Evolutionary conservation across 2,329 filamentous ascomycete genomes (phyloP), one percentile per base, ranked within the genome.

Genomic region (Pyrenochaeta sp.): DNA sequence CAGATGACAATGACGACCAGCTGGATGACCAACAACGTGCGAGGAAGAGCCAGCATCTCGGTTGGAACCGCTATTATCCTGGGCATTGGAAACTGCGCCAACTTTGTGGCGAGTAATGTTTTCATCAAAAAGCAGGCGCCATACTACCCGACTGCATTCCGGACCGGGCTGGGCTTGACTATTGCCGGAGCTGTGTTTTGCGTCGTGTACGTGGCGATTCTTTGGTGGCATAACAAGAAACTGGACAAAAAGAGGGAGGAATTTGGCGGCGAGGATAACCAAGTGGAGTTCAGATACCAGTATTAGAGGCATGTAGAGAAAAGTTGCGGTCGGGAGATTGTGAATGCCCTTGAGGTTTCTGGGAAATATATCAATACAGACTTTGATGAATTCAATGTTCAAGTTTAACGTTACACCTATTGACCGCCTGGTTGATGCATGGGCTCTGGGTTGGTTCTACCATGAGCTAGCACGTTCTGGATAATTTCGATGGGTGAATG

Each of bases 11-110:
- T 84, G 47, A 77, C 75, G 4, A 62, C 56, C 8, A 34, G 55
- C 2, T 84, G 81, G 81, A 79, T 77, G 1, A 71, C 82, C 29
- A 83, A 83, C 60, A 84, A 75, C 69, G 53, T 61, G 59, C 51
- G 63, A 7, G 63, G 63, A 5, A 43, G 63, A 11, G 68, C 56
- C 10, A 58, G 51, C 30, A 46, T 54, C 21, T 49, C 48, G 9
- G 60, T 51, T 1, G 58, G 55, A 26, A 60, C 59, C 6, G 48
- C 50, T 0, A 49, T 51, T 10, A 57, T 67, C 5, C 51, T 65
- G 2, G 58, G 58, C 5, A 43, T 84, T 1, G 81, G 81, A 3
- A 83, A 79, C 3, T 70, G 78, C 6, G 81, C 81, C 4, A 81
- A 81, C 9, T 81, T 84, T 28, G 69, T 83, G 0, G 79, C 81